These are phyloP conservation scores for Cadophora gregata DNA, from an alignment of 2,329 filamentous ascomycete genomes.

Conservation along the genomic window DNA sequence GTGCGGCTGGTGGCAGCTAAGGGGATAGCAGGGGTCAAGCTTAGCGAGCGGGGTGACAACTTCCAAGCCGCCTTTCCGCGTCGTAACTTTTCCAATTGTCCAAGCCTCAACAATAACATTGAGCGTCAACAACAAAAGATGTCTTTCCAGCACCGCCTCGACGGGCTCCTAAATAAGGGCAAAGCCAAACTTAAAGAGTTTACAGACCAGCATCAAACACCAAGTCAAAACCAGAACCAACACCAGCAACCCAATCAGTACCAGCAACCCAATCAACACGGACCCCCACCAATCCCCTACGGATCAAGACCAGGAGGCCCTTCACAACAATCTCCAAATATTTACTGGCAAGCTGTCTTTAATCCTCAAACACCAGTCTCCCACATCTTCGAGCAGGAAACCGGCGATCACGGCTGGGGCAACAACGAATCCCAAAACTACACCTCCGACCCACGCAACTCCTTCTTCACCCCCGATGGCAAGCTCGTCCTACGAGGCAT, in stretches of 20 bases:
- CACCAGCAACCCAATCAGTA: constrained; percentile 23
- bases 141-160: constrained; percentile 34
- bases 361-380: constrained; percentile 52
- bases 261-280: constrained; percentile 12
- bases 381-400: constrained; percentile 60
- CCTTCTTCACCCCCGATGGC: constrained; percentile 59
- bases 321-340: constrained; percentile 13
- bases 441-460: constrained; percentile 54
- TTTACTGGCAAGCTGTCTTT: constrained; percentile 61
- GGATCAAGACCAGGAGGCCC: constrained; percentile 16
- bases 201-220: constrained; percentile 29
- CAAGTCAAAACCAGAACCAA: constrained; percentile 20
- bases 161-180: constrained; percentile 34
- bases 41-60: constrained; percentile 14
- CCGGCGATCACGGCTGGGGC: constrained; percentile 65
- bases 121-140: constrained; percentile 23
- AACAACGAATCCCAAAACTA: constrained; percentile 67
- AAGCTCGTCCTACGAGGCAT: constrained; percentile 60
- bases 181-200: constrained; percentile 37
- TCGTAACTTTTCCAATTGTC: not conserved
- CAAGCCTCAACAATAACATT: constrained; percentile 10
- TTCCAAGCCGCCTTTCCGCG: not conserved
- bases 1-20: too few species aligned
- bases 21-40: constrained; percentile 7
- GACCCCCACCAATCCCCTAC: constrained; percentile 26